Percentiles rank a stretch among this genome's conserved stretches.
phyloP scores from a whole-genome alignment of 2,329 filamentous ascomycete genomes.

The Apiospora kogelbergensis region DNA sequence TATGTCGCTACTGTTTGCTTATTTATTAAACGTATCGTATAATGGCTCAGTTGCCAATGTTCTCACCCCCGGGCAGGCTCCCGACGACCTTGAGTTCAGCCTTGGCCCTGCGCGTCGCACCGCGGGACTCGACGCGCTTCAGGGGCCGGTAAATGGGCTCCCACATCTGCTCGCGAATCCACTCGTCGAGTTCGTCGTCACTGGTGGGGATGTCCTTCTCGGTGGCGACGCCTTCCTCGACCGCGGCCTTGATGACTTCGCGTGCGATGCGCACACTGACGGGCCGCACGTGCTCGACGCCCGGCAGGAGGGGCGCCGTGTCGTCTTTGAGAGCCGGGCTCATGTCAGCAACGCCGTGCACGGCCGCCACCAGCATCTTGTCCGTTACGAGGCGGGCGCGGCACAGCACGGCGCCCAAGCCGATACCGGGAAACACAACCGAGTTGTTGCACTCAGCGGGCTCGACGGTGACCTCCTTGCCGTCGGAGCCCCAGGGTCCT shows the following conservation, averaged over 20 bases:
- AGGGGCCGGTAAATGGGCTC: conserved; percentile 66
- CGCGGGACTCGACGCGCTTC: conserved; percentile 51
- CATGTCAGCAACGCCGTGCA: conserved; percentile 68
- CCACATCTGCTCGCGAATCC: conserved; percentile 83
- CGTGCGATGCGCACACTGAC: conserved; percentile 78
- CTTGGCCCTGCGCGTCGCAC: conserved; percentile 57
- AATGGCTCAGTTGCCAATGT: not conserved
- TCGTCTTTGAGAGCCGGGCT: conserved; percentile 68
- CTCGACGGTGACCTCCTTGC: conserved; percentile 43
- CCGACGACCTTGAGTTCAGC: conserved; percentile 55
- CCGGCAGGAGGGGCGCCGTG: conserved; percentile 69
- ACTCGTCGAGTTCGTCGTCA: conserved; percentile 60
- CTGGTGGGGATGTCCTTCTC: conserved; percentile 62
- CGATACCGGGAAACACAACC: conserved; percentile 82
- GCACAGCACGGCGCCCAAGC: conserved; percentile 73
- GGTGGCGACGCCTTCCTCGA: conserved; percentile 67
- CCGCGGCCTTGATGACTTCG: conserved; percentile 70
- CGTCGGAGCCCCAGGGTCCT: conserved; percentile 51
- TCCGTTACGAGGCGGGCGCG: conserved; percentile 68
- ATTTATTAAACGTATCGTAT: not conserved
- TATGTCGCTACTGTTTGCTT: too few species aligned
- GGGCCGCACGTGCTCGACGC: conserved; percentile 70
- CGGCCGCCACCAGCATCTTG: conserved; percentile 79
- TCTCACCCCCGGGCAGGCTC: conserved; percentile 24
- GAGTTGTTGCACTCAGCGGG: conserved; percentile 87